Evolutionary conservation across 2,329 filamentous ascomycete species (phyloP), one percentile per base, ranked within the genome.

Genomic region (Phaeosphaeriaceae sp.): DNA sequence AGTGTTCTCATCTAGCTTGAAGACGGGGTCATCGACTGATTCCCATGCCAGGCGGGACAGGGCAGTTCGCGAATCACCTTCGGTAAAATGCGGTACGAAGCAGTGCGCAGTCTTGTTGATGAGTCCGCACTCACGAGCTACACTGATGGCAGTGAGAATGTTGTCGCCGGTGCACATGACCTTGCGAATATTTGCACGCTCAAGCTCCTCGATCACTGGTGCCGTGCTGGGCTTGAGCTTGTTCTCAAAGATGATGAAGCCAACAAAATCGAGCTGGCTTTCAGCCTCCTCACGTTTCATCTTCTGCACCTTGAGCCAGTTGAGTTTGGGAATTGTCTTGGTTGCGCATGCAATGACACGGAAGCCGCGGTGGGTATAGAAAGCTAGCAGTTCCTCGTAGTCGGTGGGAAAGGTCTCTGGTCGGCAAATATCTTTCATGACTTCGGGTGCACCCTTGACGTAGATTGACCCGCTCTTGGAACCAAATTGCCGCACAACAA

Each of bases 141-240:
- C 95, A 69, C 93, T 97, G 72, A 99, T 93, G 21, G 95, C 95
- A 10, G 95, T 99, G 54, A 98, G 81, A 62, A 98, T 98, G 68
- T 99, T 99, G 81, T 99, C 95, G 27, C 95, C 95, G 0, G 95
- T 99, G 62, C 96, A 96, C 95, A 99, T 99, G 51, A 97, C 88
- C 25, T 91, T 90, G 36, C 92, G 88, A 65, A 99, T 97, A 55
- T 91, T 91, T 7, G 96, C 94, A 52, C 89, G 83, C 31, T 87
- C 85, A 2, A 99, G 84, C 78, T 98, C 93, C 55, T 90, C 85
- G 24, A 99, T 87, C 33, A 97, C 91, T 1, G 85, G 85, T 1
- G 91, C 85, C 0, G 94, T 97, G 20, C 87, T 93, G 1, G 91
- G 89, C 77, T 99, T 99, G 60, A 99, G 82, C 79, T 99, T 99